Conservation (phyloP, 371 early-diverging fungal species). For the Mortierella sp. region DNA sequence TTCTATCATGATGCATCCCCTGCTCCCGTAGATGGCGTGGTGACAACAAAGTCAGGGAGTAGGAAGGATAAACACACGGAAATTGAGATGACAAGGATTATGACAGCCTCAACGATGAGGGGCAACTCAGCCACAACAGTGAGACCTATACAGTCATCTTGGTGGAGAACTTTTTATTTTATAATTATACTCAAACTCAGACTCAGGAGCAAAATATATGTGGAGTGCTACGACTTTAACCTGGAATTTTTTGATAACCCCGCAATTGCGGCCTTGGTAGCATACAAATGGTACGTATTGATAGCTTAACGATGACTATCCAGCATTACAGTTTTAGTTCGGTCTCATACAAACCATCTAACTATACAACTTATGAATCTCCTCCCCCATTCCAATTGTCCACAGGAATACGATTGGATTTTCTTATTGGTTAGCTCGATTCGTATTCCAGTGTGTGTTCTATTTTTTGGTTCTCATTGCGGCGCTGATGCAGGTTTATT, state of each 20-base stretch:
- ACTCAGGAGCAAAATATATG: background rate
- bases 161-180: background rate
- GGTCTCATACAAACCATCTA: background rate
- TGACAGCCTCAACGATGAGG: background rate
- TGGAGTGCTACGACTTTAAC: conserved; percentile 2
- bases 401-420: conserved; percentile 25
- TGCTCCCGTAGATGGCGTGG: background rate
- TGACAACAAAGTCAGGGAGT: background rate
- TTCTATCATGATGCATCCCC: background rate
- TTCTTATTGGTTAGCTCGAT: conserved; percentile 12
- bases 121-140: background rate
- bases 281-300: conserved; percentile 22
- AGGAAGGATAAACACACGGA: background rate
- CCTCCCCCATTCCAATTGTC: background rate
- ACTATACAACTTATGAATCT: too few relatives aligned
- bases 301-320: background rate
- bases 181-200: conserved; percentile 6
- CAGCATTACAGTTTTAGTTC: background rate
- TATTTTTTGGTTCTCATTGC: conserved; percentile 5
- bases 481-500: conserved; percentile 14
- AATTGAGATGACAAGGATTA: background rate
- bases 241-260: conserved; percentile 6
- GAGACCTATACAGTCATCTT: background rate
- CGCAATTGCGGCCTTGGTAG: conserved; percentile 12
- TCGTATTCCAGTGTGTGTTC: background rate